Base-by-base conservation (phyloP, 164 flowering plant genomes). In the Vitis amurensis region DNA sequence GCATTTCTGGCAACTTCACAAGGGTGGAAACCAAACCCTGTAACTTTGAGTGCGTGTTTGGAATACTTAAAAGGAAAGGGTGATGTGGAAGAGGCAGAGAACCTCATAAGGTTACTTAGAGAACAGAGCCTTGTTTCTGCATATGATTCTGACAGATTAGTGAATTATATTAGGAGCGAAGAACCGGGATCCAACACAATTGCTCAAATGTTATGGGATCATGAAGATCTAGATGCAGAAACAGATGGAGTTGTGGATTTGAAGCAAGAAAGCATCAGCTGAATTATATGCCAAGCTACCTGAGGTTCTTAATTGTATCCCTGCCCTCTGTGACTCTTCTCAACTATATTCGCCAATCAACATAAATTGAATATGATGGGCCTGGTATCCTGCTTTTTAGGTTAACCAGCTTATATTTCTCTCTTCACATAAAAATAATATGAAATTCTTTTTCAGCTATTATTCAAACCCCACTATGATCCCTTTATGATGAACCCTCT, bases 11-110 rank as follows among this genome's bases (percentile, higher is more conserved):
- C 47, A 5, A 51, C 47, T 29, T 56, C 14, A 50, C 49, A 27
- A 19, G 59, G 55, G 2, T 69, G 71, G 78, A 74, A 60, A 59
- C 74, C 66, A 9, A 65, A 72, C n/a, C 51, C 4, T 9, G 50
- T 1, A 12, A 57, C 55, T 56, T 50, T 78, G 68, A 65, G 23
- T 31, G 51, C 73, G 3, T 77, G 83, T 69, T 7, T 82, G n/a
- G 64, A 73, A 1, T 77, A 68, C 71, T 63, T 80, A 74, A 74
- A 77, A 67, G 48, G 49, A 13, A 68, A 74, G 49, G 78, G 73
- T 31, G 75, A 80, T 60, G 10, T 67, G 55, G 74, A 79, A 30
- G 71, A 2, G 44, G 73, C 79, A 12, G 70, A 51, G 44, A 76
- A 77, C 14, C 11, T 79, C 2, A 3, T 68, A 4, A 23, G 60